These are phyloP conservation scores for Trichoderma endophyticum DNA, from an alignment of 2,329 filamentous ascomycete species.

Conservation along the genomic window DNA sequence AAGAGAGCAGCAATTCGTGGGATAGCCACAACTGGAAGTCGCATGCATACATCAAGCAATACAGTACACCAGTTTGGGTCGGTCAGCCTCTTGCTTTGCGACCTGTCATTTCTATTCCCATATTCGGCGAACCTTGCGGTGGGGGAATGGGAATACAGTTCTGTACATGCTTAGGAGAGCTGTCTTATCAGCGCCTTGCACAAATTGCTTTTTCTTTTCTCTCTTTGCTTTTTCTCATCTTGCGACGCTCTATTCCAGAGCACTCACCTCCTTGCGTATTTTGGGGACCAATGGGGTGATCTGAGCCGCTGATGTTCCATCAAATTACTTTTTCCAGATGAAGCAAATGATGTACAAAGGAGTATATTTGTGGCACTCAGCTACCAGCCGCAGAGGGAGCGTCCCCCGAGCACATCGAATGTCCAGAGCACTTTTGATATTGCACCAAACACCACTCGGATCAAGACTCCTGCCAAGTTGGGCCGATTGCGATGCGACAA, in stretches of 20 bases:
- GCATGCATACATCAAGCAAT: background rate
- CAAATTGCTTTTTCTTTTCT: background rate
- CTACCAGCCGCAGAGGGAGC: background rate
- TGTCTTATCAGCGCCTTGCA: background rate
- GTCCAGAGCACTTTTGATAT: background rate
- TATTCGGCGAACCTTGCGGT: background rate
- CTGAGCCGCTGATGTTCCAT: background rate
- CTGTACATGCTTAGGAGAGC: background rate
- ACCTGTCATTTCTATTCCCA: background rate
- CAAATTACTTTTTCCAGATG: background rate
- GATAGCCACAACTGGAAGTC: background rate
- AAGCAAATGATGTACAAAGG: constrained; percentile 1
- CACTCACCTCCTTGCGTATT: background rate
- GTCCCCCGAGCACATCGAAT: background rate
- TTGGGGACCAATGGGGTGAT: background rate
- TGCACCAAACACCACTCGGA: background rate
- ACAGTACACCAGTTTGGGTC: background rate
- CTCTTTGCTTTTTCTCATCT: background rate
- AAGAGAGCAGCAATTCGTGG: background rate
- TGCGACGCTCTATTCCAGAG: background rate
- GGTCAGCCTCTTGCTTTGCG: background rate
- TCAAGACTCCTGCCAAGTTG: background rate
- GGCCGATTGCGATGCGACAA: background rate
- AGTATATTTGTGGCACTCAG: background rate
- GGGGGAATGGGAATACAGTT: background rate